These are phyloP conservation scores for Pterocarpus macrocarpus DNA, from an alignment of 306 rosid species.

Conservation along the genomic window DNA sequence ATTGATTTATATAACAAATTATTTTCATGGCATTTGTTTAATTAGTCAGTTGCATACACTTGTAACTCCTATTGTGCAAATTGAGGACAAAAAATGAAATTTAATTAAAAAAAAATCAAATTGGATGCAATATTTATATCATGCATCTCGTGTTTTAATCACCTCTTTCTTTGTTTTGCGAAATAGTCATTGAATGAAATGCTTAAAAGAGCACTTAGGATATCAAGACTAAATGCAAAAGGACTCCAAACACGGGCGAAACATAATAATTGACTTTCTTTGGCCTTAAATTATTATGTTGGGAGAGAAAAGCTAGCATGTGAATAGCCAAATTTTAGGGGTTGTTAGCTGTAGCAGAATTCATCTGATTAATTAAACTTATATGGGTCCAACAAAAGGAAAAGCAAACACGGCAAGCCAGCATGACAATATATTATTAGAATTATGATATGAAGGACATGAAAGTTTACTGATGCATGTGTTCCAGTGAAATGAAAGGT, in stretches of 20 bases:
- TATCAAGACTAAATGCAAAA: neutral
- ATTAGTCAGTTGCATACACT: neutral
- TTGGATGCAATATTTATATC: neutral
- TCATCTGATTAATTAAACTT: neutral
- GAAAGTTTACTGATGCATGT: neutral
- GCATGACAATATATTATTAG: neutral
- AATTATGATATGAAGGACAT: constrained; percentile 17
- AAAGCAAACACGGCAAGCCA: constrained; percentile 29
- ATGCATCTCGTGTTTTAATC: neutral
- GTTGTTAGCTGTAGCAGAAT: constrained; percentile 38
- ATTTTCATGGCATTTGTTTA: neutral
- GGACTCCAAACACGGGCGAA: constrained; percentile 4
- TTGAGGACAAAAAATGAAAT: neutral
- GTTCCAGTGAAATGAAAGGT: constrained; percentile 13
- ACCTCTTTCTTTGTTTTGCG: neutral
- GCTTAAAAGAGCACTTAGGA: constrained; percentile 6
- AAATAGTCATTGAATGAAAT: constrained; percentile 32
- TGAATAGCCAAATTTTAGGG: constrained; percentile 30
- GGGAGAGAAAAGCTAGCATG: constrained; percentile 31
- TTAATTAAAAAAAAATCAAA: neutral
- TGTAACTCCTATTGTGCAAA: too few relatives aligned
- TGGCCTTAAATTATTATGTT: constrained; percentile 33
- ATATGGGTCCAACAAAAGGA: neutral
- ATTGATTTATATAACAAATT: constrained; percentile 1
- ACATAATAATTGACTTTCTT: constrained; percentile 41